A percentile compares a stretch with the other conserved stretches of the same genome.
Evolutionary conservation across 2,329 filamentous ascomycete species (phyloP).

Genomic region (Colletotrichum sp.): DNA sequence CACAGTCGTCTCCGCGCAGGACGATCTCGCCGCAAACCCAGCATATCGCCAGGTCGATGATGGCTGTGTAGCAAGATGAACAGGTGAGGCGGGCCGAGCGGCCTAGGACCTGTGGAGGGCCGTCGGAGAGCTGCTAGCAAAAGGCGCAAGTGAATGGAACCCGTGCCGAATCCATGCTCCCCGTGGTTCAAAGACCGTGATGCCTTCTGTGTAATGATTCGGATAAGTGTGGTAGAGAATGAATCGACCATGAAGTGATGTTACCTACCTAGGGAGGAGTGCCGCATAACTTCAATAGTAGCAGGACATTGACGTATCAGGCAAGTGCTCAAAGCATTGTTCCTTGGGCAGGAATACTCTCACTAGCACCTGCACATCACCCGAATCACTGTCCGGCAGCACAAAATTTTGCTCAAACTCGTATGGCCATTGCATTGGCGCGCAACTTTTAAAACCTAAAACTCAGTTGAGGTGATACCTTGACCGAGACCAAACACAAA

Average conservation of each 20-base stretch:
- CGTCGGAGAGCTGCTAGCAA: conserved; percentile 50
- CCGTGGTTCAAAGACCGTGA: not conserved
- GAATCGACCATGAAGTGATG: not conserved
- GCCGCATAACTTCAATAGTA: not conserved
- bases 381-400: not conserved
- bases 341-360: not conserved
- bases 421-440: not conserved
- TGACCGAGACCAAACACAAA: not conserved
- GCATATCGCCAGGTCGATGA: conserved; percentile 60
- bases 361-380: not conserved
- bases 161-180: not conserved
- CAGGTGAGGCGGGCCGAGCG: conserved; percentile 54
- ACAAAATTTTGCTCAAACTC: not conserved
- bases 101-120: conserved; percentile 46
- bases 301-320: not conserved
- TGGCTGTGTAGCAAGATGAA: conserved; percentile 46
- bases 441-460: conserved; percentile 8
- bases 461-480: not conserved
- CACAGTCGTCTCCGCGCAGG: conserved; percentile 56
- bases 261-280: not conserved
- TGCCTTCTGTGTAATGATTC: not conserved
- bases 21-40: conserved; percentile 64
- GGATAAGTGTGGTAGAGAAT: not conserved
- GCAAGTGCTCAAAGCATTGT: not conserved
- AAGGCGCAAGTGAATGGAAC: conserved; percentile 59